A percentile compares a stretch with the other conserved stretches of the same genome.
Evolutionary conservation across 768 basidiomycete genomes (phyloP).

Genomic region (Leccinum aurantiacum): DNA sequence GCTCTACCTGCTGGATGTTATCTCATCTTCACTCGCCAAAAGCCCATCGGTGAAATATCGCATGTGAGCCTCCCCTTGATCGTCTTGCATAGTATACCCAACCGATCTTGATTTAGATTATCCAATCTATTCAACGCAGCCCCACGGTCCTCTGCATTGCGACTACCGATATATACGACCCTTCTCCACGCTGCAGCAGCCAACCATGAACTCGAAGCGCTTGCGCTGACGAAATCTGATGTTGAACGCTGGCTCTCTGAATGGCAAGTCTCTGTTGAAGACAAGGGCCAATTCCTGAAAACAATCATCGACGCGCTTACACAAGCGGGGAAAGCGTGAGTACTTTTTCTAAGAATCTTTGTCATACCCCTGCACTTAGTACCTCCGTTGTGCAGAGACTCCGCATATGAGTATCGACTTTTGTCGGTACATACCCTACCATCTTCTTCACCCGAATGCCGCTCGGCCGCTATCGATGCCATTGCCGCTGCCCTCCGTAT

Average conservation of each 20-base stretch:
- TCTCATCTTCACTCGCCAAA: conserved; percentile 54
- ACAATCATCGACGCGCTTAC: conserved; percentile 57
- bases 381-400: conserved; percentile 39
- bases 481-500: conserved; percentile 66
- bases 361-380: background rate
- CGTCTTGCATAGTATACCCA: background rate
- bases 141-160: conserved; percentile 63
- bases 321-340: conserved; percentile 61
- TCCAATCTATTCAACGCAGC: conserved; percentile 81
- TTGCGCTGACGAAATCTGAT: conserved; percentile 57
- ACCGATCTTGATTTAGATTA: conserved; percentile 44
- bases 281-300: conserved; percentile 67
- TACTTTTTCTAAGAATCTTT: conserved; percentile 12
- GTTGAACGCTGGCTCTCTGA: conserved; percentile 47
- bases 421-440: conserved; percentile 62
- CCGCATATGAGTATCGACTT: conserved; percentile 64
- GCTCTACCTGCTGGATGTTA: conserved; percentile 48
- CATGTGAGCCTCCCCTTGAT: conserved; percentile 44
- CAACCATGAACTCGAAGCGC: conserved; percentile 60
- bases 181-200: conserved; percentile 59
- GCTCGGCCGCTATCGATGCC: conserved; percentile 55
- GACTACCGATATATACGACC: conserved; percentile 59
- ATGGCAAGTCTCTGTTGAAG: conserved; percentile 64
- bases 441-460: conserved; percentile 48
- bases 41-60: conserved; percentile 68